Conservation (phyloP, 176 grass and related monocot genomes). For the Alloteropsis semialata region DNA sequence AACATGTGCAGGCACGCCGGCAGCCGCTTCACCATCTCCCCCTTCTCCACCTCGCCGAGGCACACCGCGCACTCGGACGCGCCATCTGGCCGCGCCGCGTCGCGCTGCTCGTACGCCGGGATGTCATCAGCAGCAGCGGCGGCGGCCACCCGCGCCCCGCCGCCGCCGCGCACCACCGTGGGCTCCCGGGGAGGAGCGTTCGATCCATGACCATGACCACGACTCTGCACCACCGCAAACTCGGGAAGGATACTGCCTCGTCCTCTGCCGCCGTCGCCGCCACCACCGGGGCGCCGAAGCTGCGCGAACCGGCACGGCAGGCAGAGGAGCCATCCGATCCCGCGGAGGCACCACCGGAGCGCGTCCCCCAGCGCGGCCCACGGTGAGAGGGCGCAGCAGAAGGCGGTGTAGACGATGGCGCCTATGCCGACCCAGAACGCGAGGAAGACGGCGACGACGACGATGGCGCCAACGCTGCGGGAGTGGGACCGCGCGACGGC, state of each 20-base stretch:
- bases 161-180: not conserved
- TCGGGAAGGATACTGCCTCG: too few relatives aligned
- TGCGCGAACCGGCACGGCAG: not conserved
- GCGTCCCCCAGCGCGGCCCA: not conserved
- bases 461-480: not conserved
- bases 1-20: too few relatives aligned
- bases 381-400: not conserved
- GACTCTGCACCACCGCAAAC: not conserved
- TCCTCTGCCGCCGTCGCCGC: too few relatives aligned
- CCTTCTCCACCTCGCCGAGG: too few relatives aligned
- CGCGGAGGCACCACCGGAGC: not conserved
- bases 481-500: not conserved
- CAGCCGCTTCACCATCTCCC: too few relatives aligned
- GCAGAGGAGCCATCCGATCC: not conserved
- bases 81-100: too few relatives aligned
- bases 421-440: not conserved
- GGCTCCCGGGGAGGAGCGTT: not conserved
- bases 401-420: not conserved
- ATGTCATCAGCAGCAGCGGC: too few relatives aligned
- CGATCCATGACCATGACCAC: not conserved
- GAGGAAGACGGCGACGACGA: not conserved
- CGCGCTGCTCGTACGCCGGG: constrained; percentile 35
- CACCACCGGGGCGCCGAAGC: too few relatives aligned
- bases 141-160: constrained; percentile 7
- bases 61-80: not conserved